Evolutionary conservation across 225 moss, liverwort and hornwort species (phyloP).

Genomic region (Neckera pumila): DNA sequence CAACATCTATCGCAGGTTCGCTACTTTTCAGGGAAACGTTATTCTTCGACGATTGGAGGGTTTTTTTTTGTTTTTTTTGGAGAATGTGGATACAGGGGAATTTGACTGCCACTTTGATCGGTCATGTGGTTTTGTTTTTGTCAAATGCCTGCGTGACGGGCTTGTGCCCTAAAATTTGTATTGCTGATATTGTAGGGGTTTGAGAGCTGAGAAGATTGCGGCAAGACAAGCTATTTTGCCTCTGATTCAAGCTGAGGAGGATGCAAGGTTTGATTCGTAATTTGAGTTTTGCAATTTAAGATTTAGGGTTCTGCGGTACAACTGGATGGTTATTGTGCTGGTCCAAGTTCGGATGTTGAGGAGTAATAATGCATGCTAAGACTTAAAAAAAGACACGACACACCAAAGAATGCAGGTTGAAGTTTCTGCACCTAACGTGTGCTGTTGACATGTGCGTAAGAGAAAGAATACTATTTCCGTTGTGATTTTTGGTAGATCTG

Average conservation of each 20-base stretch:
- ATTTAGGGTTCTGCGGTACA: not conserved
- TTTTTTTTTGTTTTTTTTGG: too few species aligned
- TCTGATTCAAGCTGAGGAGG: slow-evolving; percentile 76
- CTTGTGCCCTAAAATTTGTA: not conserved
- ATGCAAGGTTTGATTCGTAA: slow-evolving; percentile 34
- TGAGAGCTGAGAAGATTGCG: slow-evolving; percentile 67
- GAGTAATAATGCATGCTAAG: not conserved
- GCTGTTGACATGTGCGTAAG: not conserved
- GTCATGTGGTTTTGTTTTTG: not conserved
- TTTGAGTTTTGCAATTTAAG: not conserved
- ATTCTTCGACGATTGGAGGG: not conserved
- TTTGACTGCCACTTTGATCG: not conserved
- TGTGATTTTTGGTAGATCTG: not conserved
- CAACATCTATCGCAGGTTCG: slow-evolving; percentile 76
- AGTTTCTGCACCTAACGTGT: not conserved
- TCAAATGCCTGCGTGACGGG: not conserved
- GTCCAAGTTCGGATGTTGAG: not conserved
- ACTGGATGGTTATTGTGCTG: not conserved
- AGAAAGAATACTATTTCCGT: not conserved
- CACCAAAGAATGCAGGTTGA: not conserved
- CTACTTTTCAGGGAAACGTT: too few species aligned
- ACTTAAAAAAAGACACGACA: not conserved
- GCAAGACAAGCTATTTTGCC: slow-evolving; percentile 76
- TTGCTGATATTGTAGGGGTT: slow-evolving; percentile 17
- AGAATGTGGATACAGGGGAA: not conserved